These are phyloP conservation scores for Draba incana DNA, from an alignment of 345 rosid genomes.

Conservation along the genomic window DNA sequence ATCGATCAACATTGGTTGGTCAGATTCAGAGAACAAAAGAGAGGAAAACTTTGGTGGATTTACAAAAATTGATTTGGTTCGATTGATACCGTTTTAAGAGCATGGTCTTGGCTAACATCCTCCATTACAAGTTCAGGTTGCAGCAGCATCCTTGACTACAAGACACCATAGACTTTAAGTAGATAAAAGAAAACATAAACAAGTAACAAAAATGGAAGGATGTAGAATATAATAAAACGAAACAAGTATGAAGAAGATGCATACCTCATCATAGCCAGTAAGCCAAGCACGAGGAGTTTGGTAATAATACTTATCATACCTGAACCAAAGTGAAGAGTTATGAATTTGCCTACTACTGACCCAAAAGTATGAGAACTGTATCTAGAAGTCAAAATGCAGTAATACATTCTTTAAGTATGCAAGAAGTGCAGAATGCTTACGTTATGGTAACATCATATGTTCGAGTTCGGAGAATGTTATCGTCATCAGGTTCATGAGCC, in stretches of 20 bases:
- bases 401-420: not conserved
- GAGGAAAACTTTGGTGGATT: too few species aligned
- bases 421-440: constrained; percentile 40
- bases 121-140: constrained; percentile 88
- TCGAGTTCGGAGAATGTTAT: constrained; percentile 88
- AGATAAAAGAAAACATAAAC: constrained; percentile 13
- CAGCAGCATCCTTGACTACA: constrained; percentile 84
- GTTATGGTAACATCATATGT: constrained; percentile 99
- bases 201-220: not conserved
- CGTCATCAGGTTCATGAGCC: constrained; percentile 93
- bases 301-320: constrained; percentile 90
- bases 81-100: constrained; percentile 75
- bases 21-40: constrained; percentile 2
- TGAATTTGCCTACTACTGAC: not conserved
- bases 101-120: constrained; percentile 96
- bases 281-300: constrained; percentile 97
- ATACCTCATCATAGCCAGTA: constrained; percentile 92
- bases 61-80: too few species aligned
- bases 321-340: constrained; percentile 36
- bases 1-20: constrained; percentile 3
- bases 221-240: not conserved
- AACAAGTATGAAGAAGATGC: constrained; percentile 34
- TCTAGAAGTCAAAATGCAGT: constrained; percentile 11
- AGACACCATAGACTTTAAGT: constrained; percentile 19
- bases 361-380: constrained; percentile 10